phyloP scores from a whole-genome alignment of 2,329 filamentous ascomycete species.

The Hortaea werneckii region DNA sequence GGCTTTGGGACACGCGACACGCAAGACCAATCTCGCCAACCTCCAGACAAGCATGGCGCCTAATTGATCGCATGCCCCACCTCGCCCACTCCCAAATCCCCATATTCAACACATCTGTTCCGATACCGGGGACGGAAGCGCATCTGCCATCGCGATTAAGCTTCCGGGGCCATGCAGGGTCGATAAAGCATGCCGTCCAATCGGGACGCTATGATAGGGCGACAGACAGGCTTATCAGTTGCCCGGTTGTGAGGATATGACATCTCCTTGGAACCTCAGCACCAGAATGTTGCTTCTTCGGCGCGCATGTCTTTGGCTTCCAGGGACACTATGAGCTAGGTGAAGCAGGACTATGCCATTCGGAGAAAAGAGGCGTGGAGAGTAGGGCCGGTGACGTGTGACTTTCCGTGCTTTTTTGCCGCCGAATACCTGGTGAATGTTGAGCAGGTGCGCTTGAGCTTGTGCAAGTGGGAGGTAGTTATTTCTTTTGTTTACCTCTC shows the following conservation, averaged over 20 bases:
- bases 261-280: background rate
- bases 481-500: background rate
- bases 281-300: background rate
- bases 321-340: no score
- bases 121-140: no score
- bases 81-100: no score
- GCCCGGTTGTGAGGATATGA: background rate
- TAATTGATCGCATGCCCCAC: no score
- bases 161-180: no score
- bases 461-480: background rate
- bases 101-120: no score
- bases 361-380: background rate
- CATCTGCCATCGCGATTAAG: no score
- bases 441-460: background rate
- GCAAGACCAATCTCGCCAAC: no score
- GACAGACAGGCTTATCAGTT: background rate
- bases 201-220: background rate
- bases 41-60: no score
- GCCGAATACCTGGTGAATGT: no score
- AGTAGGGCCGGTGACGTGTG: background rate
- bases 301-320: background rate
- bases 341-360: background rate
- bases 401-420: background rate
- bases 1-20: no score
- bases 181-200: background rate